Conservation (phyloP, 345 rosid species). For the Mercurialis annua region DNA sequence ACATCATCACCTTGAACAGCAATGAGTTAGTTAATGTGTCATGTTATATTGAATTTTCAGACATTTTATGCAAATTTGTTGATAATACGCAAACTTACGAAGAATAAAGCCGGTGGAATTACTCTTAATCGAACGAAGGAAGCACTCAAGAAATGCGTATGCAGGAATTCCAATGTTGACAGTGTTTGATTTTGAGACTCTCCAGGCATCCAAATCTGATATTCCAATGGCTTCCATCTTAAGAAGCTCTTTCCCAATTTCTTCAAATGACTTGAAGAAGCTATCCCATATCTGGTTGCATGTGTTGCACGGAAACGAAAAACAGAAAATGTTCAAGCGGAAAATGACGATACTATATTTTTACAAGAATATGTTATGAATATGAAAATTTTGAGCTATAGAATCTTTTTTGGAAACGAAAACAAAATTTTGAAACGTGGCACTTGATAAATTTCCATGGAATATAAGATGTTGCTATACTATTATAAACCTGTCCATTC, state of each 20-base stretch:
- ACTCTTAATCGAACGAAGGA: conserved; percentile 12
- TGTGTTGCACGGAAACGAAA: neutral
- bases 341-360: neutral
- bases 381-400: no score
- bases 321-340: no score
- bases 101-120: conserved; percentile 13
- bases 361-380: no score
- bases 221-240: conserved; percentile 7
- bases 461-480: no score
- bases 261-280: conserved; percentile 22
- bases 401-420: no score
- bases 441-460: no score
- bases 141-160: conserved; percentile 22
- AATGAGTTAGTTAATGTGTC: neutral
- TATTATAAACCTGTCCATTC: neutral
- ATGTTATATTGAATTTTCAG: neutral
- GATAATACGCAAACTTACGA: conserved; percentile 4
- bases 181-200: conserved; percentile 14
- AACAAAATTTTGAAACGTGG: no score
- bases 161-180: conserved; percentile 24
- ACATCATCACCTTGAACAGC: conserved; percentile 14
- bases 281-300: conserved; percentile 19
- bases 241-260: conserved; percentile 18
- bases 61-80: neutral
- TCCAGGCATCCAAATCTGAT: conserved; percentile 19